Evolutionary conservation across 2,329 filamentous ascomycete species (phyloP).

Genomic region (Claviceps fusiformis): DNA sequence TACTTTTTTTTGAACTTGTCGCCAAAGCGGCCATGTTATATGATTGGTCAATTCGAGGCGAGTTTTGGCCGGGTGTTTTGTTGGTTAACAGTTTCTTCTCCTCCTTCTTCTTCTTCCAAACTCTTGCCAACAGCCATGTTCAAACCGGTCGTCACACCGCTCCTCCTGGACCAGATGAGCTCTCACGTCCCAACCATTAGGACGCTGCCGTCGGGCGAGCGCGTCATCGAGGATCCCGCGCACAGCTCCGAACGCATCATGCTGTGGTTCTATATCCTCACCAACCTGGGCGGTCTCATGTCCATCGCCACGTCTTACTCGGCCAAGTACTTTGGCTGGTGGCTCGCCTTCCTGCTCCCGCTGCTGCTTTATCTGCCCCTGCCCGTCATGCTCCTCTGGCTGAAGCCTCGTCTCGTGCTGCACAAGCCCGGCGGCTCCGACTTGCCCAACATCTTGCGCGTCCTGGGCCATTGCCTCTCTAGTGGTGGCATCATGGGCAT

Average conservation of each 20-base stretch:
- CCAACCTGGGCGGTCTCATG: conserved; percentile 40
- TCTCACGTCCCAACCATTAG: conserved; percentile 28
- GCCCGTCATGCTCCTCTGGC: conserved; percentile 41
- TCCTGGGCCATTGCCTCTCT: conserved; percentile 41
- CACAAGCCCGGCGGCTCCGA: conserved; percentile 53
- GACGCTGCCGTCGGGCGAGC: conserved; percentile 38
- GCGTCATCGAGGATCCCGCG: conserved; percentile 55
- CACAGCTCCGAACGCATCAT: conserved; percentile 53
- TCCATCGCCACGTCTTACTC: conserved; percentile 38
- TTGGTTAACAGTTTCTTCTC: too few species aligned
- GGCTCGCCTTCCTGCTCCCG: conserved; percentile 32
- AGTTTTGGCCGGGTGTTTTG: too few species aligned
- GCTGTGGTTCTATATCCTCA: conserved; percentile 46
- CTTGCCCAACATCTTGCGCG: conserved; percentile 42
- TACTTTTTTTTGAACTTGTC: too few species aligned
- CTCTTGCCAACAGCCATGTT: conserved; percentile 30
- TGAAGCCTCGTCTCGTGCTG: conserved; percentile 42
- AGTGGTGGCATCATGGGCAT: conserved; percentile 35
- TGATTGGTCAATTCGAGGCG: too few species aligned
- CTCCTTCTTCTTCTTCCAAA: too few species aligned
- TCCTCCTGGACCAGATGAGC: conserved; percentile 53
- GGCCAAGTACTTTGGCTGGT: conserved; percentile 37
- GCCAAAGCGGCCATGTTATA: too few species aligned
- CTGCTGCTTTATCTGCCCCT: conserved; percentile 43
- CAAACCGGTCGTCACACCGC: conserved; percentile 59